Evolutionary conservation across 2,329 filamentous ascomycete genomes (phyloP).

Genomic region (Calonectria montana): DNA sequence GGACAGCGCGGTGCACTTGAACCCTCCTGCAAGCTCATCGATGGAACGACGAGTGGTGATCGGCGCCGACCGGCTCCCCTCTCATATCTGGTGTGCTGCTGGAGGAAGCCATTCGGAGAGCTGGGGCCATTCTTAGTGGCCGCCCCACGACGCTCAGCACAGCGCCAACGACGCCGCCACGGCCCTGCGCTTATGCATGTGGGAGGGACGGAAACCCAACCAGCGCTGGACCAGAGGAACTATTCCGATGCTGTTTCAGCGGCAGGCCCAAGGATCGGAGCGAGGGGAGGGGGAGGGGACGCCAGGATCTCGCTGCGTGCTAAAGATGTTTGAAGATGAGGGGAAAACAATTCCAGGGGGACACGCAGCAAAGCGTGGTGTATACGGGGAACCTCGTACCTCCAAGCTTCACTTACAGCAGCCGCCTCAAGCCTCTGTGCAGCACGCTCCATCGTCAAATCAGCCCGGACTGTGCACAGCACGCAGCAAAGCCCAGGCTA

Average conservation of each 20-base stretch:
- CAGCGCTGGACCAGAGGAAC: neutral
- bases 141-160: conserved; percentile 11
- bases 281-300: neutral
- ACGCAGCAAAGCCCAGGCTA: neutral
- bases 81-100: neutral
- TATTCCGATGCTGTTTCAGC: conserved; percentile 1
- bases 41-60: neutral
- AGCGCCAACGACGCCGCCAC: neutral
- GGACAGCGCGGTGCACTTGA: neutral
- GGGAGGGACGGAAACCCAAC: conserved; percentile 1
- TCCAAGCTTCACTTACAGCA: conserved; percentile 1
- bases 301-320: neutral
- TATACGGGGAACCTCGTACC: too few species aligned
- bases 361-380: neutral
- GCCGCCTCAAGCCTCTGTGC: neutral
- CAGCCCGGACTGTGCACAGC: neutral
- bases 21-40: neutral
- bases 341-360: neutral
- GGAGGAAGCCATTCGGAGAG: conserved; percentile 12
- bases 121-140: conserved; percentile 7
- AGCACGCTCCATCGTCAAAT: neutral
- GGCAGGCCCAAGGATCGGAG: neutral
- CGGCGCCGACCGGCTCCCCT: conserved; percentile 1
- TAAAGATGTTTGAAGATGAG: neutral
- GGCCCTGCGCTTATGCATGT: neutral